Evolutionary conservation across 306 rosid genomes (phyloP), one percentile per base, ranked within the genome.

Genomic region (Luffa aegyptiaca): DNA sequence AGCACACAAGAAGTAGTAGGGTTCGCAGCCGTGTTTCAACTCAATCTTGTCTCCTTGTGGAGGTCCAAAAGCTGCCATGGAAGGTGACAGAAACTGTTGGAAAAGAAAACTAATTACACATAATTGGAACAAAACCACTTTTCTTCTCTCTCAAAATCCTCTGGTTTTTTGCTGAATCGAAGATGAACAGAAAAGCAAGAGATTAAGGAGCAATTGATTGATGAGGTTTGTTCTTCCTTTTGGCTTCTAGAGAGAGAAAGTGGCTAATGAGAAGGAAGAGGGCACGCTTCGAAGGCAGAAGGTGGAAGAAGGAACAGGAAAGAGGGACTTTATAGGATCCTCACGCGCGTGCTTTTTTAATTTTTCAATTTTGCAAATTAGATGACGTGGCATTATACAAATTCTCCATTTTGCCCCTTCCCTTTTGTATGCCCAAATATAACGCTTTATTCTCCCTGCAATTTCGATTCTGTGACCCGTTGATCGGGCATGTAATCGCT

Each of bases 291-390:
- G 77, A 26, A 83, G 41, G 58, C 36, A 58, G 69, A 55, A 44
- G 80, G 73, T 72, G 87, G 79, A 71, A 81, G 76, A 71, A 84
- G 80, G 85, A 81, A 85, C 81, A 81, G 84, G 81, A 85, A 80
- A 89, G 86, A 63, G 74, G 85, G 77, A 20, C 49, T 31, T 76
- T 86, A 88, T 90, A 87, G 83, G 86, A 55, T 58, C 49, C 33
- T 75, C 89, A 81, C 87, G 90, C 92, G 91, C 91, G 89, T 86
- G 90, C 87, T 42, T 80, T 79, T 53, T 65, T 2, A 39, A 6
- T 18, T 77, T 64, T 80, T 83, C 80, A 89, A 83, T 90, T 90
- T 5, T 77, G 71, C 82, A 80, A 83, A 63, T 44, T 3, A 3
- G 3, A 35, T 82, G 81, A 88, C 89, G 88, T 86, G 97, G 84